phyloP scores from a whole-genome alignment of 2,329 filamentous ascomycete species.

The Pseudogymnoascus sp. region DNA sequence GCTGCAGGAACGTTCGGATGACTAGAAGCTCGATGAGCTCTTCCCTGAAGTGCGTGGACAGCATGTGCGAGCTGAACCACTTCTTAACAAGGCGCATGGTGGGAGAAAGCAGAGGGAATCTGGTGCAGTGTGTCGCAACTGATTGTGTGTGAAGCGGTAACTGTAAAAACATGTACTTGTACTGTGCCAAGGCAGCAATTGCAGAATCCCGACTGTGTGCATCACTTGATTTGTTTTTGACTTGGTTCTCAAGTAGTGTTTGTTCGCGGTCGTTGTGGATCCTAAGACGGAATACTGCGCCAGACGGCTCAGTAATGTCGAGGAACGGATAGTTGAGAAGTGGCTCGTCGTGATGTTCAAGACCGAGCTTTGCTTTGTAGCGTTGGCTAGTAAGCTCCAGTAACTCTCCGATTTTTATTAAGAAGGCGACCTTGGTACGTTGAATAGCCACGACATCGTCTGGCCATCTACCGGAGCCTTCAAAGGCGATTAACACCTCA shows the following conservation, averaged over 20 bases:
- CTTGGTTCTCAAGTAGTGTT: slow-evolving; percentile 66
- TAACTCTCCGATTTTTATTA: slow-evolving; percentile 57
- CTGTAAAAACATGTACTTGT: slow-evolving; percentile 65
- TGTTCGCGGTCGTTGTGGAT: slow-evolving; percentile 87
- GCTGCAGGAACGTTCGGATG: slow-evolving; percentile 68
- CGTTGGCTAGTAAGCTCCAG: slow-evolving; percentile 54
- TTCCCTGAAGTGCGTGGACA: slow-evolving; percentile 66
- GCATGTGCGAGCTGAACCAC: slow-evolving; percentile 82
- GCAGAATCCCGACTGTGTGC: slow-evolving; percentile 60
- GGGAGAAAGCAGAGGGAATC: slow-evolving; percentile 70
- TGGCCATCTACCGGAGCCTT: slow-evolving; percentile 88
- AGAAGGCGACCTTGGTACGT: slow-evolving; percentile 84
- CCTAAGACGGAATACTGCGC: slow-evolving; percentile 72
- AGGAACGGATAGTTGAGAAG: slow-evolving; percentile 74
- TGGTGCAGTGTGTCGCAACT: slow-evolving; percentile 70
- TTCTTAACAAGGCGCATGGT: slow-evolving; percentile 79
- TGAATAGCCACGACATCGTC: slow-evolving; percentile 88
- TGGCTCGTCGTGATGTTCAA: slow-evolving; percentile 66
- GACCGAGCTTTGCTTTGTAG: slow-evolving; percentile 63
- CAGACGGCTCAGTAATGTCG: slow-evolving; percentile 67
- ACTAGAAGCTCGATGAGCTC: slow-evolving; percentile 82
- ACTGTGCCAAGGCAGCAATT: slow-evolving; percentile 59
- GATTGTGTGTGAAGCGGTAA: slow-evolving; percentile 75
- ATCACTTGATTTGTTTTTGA: slow-evolving; percentile 65
- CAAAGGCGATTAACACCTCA: slow-evolving; percentile 81